Percentiles rank a stretch among this genome's conserved stretches.
phyloP scores from a whole-genome alignment of 306 rosid species.

The Amphicarpaea edgeworthii region DNA sequence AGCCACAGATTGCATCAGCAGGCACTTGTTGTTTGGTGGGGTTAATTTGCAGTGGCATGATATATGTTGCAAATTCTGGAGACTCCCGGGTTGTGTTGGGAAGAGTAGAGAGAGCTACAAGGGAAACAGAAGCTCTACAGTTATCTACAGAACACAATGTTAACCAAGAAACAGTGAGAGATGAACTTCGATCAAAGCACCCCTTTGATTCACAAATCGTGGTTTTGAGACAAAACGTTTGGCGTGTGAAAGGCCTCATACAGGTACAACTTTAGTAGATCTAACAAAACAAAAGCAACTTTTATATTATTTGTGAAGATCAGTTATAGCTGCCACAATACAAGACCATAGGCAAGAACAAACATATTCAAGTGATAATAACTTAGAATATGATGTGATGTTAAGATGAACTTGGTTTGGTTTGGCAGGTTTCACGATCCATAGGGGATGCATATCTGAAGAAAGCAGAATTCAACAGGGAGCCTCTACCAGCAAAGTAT shows the following conservation, averaged over 20 bases:
- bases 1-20: slow-evolving; percentile 81
- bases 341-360: slow-evolving; percentile 15
- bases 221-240: slow-evolving; percentile 69
- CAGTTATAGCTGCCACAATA: background rate
- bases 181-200: slow-evolving; percentile 72
- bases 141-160: slow-evolving; percentile 92
- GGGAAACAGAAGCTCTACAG: slow-evolving; percentile 71
- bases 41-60: slow-evolving; percentile 67
- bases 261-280: slow-evolving; percentile 64
- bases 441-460: slow-evolving; percentile 94
- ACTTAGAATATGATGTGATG: background rate
- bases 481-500: slow-evolving; percentile 71
- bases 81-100: slow-evolving; percentile 88
- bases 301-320: background rate
- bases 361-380: background rate
- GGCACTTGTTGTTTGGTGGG: slow-evolving; percentile 95
- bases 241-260: slow-evolving; percentile 98
- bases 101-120: slow-evolving; percentile 65
- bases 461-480: slow-evolving; percentile 80
- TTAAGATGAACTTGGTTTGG: slow-evolving; percentile 7
- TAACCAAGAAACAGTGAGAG: slow-evolving; percentile 69
- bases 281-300: background rate
- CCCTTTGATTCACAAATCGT: slow-evolving; percentile 85
- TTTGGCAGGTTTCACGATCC: slow-evolving; percentile 78
- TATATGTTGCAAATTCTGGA: slow-evolving; percentile 83